These are phyloP conservation scores for Annulohypoxylon moriforme DNA, from an alignment of 495 filamentous ascomycete genomes.

Conservation along the genomic window DNA sequence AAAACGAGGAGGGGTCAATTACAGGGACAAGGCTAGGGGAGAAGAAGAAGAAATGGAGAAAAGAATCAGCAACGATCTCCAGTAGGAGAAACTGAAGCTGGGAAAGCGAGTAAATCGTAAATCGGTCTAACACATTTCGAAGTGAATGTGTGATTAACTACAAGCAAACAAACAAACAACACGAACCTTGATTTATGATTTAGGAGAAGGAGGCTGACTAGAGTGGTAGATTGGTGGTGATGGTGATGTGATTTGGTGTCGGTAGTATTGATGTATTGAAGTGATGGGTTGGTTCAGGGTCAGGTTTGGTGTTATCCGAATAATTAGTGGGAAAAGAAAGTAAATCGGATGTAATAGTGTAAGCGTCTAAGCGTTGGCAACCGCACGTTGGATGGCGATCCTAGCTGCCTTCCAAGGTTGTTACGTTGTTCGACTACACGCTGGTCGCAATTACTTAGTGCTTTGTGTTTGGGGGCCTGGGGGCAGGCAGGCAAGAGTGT, in stretches of 20 bases:
- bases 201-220: not conserved
- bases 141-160: not conserved
- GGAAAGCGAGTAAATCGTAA: not conserved
- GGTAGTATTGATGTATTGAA: no score
- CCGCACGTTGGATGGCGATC: not conserved
- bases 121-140: not conserved
- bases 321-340: conserved; percentile 11
- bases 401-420: not conserved
- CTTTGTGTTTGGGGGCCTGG: not conserved
- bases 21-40: not conserved
- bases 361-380: conserved; percentile 15
- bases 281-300: not conserved
- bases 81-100: not conserved
- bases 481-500: not conserved
- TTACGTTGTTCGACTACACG: not conserved
- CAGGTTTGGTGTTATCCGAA: conserved; percentile 1
- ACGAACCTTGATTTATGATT: not conserved
- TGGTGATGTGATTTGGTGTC: conserved; percentile 1
- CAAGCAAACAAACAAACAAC: not conserved
- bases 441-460: not conserved
- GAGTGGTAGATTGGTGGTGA: conserved; percentile 2
- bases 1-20: conserved; percentile 9
- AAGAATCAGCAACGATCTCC: not conserved
- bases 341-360: conserved; percentile 4
- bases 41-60: not conserved